Percentiles rank a stretch among this genome's conserved stretches.
Evolutionary conservation across 2,329 filamentous ascomycete genomes (phyloP).

Genomic region (Ophiostoma sp.): DNA sequence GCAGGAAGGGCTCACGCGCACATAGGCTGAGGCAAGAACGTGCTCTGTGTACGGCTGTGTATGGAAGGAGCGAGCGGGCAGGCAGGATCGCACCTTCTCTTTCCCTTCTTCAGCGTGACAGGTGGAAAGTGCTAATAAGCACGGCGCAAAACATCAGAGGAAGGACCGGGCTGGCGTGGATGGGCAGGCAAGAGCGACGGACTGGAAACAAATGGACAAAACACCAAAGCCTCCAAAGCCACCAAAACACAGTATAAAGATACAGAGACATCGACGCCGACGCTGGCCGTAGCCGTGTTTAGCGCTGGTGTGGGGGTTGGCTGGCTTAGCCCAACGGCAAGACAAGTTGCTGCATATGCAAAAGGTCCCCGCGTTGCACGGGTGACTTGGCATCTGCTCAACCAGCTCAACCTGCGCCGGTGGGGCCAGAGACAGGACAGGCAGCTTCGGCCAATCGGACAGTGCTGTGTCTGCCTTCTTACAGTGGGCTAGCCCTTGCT

Average conservation of each 20-base stretch:
- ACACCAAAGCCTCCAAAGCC: neutral
- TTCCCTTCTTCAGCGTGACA: neutral
- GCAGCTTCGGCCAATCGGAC: conserved; percentile 2
- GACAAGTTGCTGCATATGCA: too few species aligned
- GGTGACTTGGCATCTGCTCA: too few species aligned
- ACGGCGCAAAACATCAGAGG: neutral
- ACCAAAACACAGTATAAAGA: neutral
- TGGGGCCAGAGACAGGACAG: neutral
- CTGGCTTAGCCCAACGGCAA: too few species aligned
- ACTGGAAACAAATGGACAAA: neutral
- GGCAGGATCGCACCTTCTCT: conserved; percentile 3
- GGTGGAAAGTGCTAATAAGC: neutral
- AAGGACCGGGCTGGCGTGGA: neutral
- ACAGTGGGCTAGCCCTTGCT: too few species aligned
- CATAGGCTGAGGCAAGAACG: neutral
- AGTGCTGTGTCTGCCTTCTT: neutral
- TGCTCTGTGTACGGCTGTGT: neutral
- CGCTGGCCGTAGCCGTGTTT: conserved; percentile 1
- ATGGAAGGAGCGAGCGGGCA: neutral
- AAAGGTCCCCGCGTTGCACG: too few species aligned
- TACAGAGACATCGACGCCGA: neutral
- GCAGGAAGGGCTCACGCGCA: neutral
- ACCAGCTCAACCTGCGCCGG: neutral
- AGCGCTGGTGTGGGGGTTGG: neutral
- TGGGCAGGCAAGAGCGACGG: neutral